phyloP scores from a whole-genome alignment of 2,329 filamentous ascomycete genomes.

The Diaporthe destruens region DNA sequence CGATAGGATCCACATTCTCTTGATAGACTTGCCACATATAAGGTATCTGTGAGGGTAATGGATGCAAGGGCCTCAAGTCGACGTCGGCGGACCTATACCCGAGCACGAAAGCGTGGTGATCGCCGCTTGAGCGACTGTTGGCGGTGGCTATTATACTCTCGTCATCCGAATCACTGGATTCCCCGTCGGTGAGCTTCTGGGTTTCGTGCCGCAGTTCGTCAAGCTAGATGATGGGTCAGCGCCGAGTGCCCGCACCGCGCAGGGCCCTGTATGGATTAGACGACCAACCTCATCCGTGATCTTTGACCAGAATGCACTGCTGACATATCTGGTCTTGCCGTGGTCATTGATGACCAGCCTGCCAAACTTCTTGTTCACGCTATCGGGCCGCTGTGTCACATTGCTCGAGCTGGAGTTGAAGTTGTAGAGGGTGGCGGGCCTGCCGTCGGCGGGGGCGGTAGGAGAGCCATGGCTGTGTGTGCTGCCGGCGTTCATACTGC shows the following conservation, averaged over 20 bases:
- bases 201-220: slow-evolving; percentile 64
- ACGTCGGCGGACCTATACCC: slow-evolving; percentile 80
- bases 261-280: neutral
- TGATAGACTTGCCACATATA: slow-evolving; percentile 79
- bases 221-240: slow-evolving; percentile 49
- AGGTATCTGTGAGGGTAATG: slow-evolving; percentile 72
- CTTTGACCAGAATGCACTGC: slow-evolving; percentile 81
- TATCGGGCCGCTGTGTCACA: slow-evolving; percentile 45
- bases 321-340: slow-evolving; percentile 78
- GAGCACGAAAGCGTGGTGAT: slow-evolving; percentile 79
- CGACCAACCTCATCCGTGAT: slow-evolving; percentile 76
- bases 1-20: slow-evolving; percentile 79
- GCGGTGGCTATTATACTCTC: slow-evolving; percentile 67
- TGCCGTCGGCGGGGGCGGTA: slow-evolving; percentile 39
- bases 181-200: slow-evolving; percentile 61
- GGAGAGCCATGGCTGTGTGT: slow-evolving; percentile 44
- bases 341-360: slow-evolving; percentile 77
- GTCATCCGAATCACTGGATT: slow-evolving; percentile 70
- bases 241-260: neutral
- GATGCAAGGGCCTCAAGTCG: slow-evolving; percentile 74
- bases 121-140: slow-evolving; percentile 53
- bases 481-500: slow-evolving; percentile 42
- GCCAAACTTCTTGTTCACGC: slow-evolving; percentile 69
- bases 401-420: slow-evolving; percentile 42
- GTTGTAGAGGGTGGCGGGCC: slow-evolving; percentile 39